phyloP scores from a whole-genome alignment of 148 eudicot genomes.

The Drosera capensis region DNA sequence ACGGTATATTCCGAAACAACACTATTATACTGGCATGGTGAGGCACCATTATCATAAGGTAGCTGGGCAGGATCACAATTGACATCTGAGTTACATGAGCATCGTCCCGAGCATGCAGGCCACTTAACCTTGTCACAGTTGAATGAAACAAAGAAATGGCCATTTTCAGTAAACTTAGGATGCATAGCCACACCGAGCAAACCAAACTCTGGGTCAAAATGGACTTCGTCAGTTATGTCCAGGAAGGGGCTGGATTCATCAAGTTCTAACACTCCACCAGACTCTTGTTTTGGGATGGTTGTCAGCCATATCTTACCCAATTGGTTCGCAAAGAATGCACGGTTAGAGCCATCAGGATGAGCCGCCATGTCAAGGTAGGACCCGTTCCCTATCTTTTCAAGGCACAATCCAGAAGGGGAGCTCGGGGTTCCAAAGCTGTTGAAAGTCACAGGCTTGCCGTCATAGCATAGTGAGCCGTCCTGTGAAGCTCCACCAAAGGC shows the following conservation, averaged over 20 bases:
- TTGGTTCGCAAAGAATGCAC: slow-evolving; percentile 64
- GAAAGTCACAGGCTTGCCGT: slow-evolving; percentile 37
- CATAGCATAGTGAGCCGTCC: slow-evolving; percentile 37
- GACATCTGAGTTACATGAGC: slow-evolving; percentile 76
- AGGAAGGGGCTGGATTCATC: slow-evolving; percentile 65
- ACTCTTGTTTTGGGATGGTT: slow-evolving; percentile 43
- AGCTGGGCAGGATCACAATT: slow-evolving; percentile 70
- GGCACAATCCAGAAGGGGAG: slow-evolving; percentile 47
- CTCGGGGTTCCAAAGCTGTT: slow-evolving; percentile 19
- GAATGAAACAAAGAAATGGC: slow-evolving; percentile 68
- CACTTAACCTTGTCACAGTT: slow-evolving; percentile 65
- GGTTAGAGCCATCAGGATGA: slow-evolving; percentile 73
- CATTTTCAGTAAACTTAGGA: slow-evolving; percentile 60
- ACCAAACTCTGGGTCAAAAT: slow-evolving; percentile 57
- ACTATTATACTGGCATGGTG: slow-evolving; percentile 67
- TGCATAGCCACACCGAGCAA: slow-evolving; percentile 67
- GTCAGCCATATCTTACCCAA: slow-evolving; percentile 62
- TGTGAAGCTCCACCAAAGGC: slow-evolving; percentile 49
- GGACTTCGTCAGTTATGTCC: slow-evolving; percentile 58
- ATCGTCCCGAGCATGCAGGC: slow-evolving; percentile 66
- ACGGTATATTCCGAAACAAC: slow-evolving; percentile 61
- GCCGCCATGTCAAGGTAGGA: slow-evolving; percentile 62
- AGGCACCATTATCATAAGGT: slow-evolving; percentile 39
- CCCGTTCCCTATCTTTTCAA: slow-evolving; percentile 70
- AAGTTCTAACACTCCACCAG: slow-evolving; percentile 33